Percentiles rank a stretch among this genome's conserved stretches.
These are phyloP conservation scores for Kazachstania viticola DNA, from an alignment of 805 yeast species.

Conservation along the genomic window DNA sequence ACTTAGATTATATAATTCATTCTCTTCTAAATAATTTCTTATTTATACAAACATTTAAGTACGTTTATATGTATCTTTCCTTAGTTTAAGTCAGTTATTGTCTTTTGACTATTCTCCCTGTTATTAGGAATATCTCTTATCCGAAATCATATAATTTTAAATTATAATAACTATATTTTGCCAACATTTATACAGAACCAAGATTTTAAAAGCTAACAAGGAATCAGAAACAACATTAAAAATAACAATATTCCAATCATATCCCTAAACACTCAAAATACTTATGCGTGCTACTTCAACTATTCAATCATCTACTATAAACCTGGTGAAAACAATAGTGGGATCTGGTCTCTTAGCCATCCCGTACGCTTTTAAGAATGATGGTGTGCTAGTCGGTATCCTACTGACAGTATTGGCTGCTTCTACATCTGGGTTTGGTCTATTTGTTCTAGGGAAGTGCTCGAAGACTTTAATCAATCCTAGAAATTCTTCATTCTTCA, in stretches of 20 bases:
- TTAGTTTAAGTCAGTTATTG: no score
- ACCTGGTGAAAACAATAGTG: slow-evolving; percentile 62
- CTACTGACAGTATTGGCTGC: slow-evolving; percentile 50
- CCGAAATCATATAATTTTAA: no score
- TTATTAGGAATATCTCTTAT: no score
- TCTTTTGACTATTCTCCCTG: no score
- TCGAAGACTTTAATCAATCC: slow-evolving; percentile 45
- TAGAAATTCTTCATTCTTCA: slow-evolving; percentile 55
- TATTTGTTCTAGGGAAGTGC: slow-evolving; percentile 49
- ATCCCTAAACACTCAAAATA: no score
- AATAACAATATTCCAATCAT: no score
- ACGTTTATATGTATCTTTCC: neutral
- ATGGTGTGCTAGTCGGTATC: slow-evolving; percentile 51
- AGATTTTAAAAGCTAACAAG: no score
- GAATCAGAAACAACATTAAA: no score
- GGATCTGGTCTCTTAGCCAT: slow-evolving; percentile 70
- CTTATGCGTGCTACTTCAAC: slow-evolving; percentile 32
- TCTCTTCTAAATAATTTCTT: no score
- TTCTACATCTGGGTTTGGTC: slow-evolving; percentile 53
- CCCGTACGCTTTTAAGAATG: slow-evolving; percentile 58
- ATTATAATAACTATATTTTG: no score
- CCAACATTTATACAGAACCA: no score
- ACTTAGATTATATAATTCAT: no score
- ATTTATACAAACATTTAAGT: neutral
- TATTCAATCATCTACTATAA: slow-evolving; percentile 47